Evolutionary conservation across 148 eudicot species (phyloP), one percentile per base, ranked within the genome.

Genomic region (Arbutus unedo): DNA sequence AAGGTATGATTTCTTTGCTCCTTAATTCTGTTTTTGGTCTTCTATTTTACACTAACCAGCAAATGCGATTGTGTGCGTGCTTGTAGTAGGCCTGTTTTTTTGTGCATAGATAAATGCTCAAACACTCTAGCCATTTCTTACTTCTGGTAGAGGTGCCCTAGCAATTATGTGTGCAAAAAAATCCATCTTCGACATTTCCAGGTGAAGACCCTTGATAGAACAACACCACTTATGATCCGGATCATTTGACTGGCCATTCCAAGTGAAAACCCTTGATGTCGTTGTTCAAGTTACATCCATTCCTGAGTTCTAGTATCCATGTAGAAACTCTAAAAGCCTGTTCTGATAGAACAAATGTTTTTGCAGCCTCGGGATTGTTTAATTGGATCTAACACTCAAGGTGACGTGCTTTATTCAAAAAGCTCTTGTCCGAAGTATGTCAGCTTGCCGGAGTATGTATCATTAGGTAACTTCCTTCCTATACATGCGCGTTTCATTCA

Each of bases 301-400:
- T 19, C 50, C 0, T 60, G 45, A 25, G 15, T 2, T 71, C 59
- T 21, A 72, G 23, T 11, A 43, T 5, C 25, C 76, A 8, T 56
- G 14, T 23, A n/a, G 76, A 54, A 62, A 19, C 57, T 59, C 19
- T 50, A 10, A 25, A 31, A 25, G 70, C 70, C 14, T 48, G 6
- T 68, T 59, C 53, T 70, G 80, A 60, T 18, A 19, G 4, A 78
- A 13, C 62, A 47, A 25, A 81, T 60, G 13, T 83, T 76, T 50
- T 82, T 85, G 80, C 94, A 96, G 99, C 94, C 95, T 85, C 92
- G 98, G 84, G 98, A 94, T 74, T 96, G 99, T 86, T 89, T 55
- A 76, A 54, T 43, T 78, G 43, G 78, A 82, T 68, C 86, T 79
- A 64, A 50, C 78, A 45, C 3, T 82, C 81, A 23, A 87, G 74